Evolutionary conservation across 805 yeast species (phyloP), one percentile per base, ranked within the genome.

Genomic region (Wickerhamomyces chambardii): DNA sequence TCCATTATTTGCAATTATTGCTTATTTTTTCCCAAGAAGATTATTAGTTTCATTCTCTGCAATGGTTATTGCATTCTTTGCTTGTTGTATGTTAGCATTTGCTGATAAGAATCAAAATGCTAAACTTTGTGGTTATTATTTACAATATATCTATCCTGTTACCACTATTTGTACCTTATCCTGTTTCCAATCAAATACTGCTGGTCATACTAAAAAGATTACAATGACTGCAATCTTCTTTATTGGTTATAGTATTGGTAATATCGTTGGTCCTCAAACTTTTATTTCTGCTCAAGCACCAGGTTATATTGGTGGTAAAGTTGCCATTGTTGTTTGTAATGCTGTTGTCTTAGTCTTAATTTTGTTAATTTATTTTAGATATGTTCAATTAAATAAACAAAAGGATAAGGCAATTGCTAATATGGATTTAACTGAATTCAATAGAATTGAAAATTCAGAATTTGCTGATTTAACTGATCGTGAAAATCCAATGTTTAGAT

Each of bases 161-260:
- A 40, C 59, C 16, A 53, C 50, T 36, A 56, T 52, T 34, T 54
- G 61, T 38, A 51, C 51, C 6, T 34, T 53, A 8, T 51, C 63
- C 5, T 46, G 50, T 30, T 50, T 61, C 29, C 51, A 59, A 24
- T 58, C 70, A 8, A 66, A 80, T 51, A 66, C 77, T 26, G 76
- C 85, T 1, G 89, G 89, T 9, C 70, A 73, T 41, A 78, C 86
- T 17, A 82, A 82, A 53, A 75, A 78, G 43, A 64, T 75, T 44
- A 64, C 74, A 6, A 64, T 73, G 22, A 70, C 72, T 35, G 75
- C 77, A 8, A 53, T 75, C 21, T 65, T 67, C 28, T 63, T 80
- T 53, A 64, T 78, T 39, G 78, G 73, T 12, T 81, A 77, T 49
- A 72, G 81, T 26, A 68, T 73, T 30, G 81, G 83, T 8, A 74